These are phyloP conservation scores for Suillus subaureus DNA, from an alignment of 768 basidiomycete species.

Conservation along the genomic window DNA sequence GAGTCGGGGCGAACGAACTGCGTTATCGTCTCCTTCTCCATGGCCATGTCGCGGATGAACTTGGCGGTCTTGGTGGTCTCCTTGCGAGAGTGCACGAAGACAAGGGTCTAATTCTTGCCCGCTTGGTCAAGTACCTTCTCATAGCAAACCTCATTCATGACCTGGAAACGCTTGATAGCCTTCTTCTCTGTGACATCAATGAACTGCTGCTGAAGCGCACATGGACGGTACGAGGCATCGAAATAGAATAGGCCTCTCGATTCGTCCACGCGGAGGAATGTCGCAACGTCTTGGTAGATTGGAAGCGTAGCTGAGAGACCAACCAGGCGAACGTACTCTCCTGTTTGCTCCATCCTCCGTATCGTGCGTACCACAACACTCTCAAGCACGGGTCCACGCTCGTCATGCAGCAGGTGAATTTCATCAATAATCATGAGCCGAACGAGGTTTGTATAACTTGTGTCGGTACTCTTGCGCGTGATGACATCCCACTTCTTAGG, in stretches of 20 bases:
- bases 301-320: constrained; percentile 98
- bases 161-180: constrained; percentile 96
- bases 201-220: constrained; percentile 94
- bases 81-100: constrained; percentile 98
- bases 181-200: constrained; percentile 99
- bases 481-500: constrained; percentile 99
- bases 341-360: constrained; percentile 91
- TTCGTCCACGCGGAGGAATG: constrained; percentile 93
- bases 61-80: constrained; percentile 97
- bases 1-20: constrained; percentile 95
- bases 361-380: constrained; percentile 89
- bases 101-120: constrained; percentile 87
- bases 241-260: constrained; percentile 96
- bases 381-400: constrained; percentile 96
- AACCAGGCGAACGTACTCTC: constrained; percentile 90
- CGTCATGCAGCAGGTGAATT: constrained; percentile 96
- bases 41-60: constrained; percentile 91
- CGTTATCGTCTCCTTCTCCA: constrained; percentile 95
- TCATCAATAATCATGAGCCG: constrained; percentile 97
- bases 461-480: constrained; percentile 96
- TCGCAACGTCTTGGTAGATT: constrained; percentile 96
- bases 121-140: constrained; percentile 96
- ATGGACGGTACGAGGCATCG: constrained; percentile 91
- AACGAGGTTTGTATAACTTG: constrained; percentile 95
- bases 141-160: constrained; percentile 99